Percentiles rank a stretch among this genome's conserved stretches.
Conservation (phyloP, 1,284 basidiomycete genomes). For the Exobasidium rhododendri region DNA sequence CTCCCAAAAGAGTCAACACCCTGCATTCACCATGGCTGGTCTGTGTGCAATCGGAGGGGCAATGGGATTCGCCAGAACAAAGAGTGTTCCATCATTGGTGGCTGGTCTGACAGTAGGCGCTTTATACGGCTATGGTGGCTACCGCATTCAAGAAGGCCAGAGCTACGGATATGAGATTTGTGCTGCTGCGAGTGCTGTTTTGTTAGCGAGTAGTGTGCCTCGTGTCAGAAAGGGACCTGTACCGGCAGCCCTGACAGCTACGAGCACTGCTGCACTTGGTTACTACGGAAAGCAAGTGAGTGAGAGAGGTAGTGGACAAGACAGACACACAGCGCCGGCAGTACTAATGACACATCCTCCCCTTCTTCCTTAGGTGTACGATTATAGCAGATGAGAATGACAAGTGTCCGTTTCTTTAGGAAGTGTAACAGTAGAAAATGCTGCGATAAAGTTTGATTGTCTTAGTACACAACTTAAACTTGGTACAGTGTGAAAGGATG, state of each 20-base stretch:
- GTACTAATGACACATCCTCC: too few relatives aligned
- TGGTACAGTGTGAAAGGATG: too few relatives aligned
- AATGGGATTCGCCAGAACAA: conserved; percentile 56
- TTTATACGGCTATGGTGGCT: conserved; percentile 55
- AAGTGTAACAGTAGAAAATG: too few relatives aligned
- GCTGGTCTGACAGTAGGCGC: conserved; percentile 76
- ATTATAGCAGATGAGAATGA: conserved; percentile 29
- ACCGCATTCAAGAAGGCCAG: conserved; percentile 66
- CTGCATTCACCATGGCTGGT: conserved; percentile 70
- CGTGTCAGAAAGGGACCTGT: conserved; percentile 73
- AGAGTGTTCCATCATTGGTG: conserved; percentile 65
- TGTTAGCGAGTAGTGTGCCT: conserved; percentile 74
- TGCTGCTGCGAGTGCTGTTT: conserved; percentile 70
- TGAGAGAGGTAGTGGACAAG: not conserved
- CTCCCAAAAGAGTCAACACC: conserved; percentile 6
- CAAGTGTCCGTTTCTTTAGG: too few relatives aligned
- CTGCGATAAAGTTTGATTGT: too few relatives aligned
- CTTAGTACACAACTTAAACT: too few relatives aligned
- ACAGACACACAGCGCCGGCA: not conserved
- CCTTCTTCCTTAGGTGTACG: conserved; percentile 26
- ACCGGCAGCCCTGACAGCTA: conserved; percentile 66
- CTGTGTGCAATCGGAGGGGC: conserved; percentile 74
- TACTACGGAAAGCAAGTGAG: conserved; percentile 67
- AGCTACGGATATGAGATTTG: conserved; percentile 67
- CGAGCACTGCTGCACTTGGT: conserved; percentile 63